Conservation (phyloP, 2,329 filamentous ascomycete genomes). For the Epichloe amarillans region DNA sequence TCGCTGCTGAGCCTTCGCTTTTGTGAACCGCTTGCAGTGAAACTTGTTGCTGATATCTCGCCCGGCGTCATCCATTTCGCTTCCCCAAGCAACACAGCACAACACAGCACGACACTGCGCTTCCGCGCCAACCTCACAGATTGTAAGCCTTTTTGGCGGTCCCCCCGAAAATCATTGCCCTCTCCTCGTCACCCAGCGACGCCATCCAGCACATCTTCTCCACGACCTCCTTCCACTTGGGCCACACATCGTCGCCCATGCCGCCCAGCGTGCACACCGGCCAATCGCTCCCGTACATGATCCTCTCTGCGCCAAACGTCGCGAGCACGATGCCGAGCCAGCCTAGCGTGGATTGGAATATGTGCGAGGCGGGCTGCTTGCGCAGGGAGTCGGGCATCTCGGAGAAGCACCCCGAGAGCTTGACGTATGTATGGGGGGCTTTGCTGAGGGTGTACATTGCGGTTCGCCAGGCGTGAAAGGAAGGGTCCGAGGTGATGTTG, state of each 20-base stretch:
- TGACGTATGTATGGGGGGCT: constrained; percentile 63
- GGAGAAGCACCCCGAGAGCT: constrained; percentile 76
- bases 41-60: no score
- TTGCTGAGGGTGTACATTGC: constrained; percentile 55
- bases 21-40: no score
- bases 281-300: constrained; percentile 94
- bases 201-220: constrained; percentile 52
- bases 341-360: constrained; percentile 50
- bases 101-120: no score
- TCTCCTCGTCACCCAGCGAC: constrained; percentile 45
- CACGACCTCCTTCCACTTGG: constrained; percentile 61
- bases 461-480: constrained; percentile 56
- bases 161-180: constrained; percentile 57
- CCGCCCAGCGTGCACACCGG: constrained; percentile 61
- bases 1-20: no score
- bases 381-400: constrained; percentile 53
- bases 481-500: constrained; percentile 39
- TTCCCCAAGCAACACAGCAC: no score
- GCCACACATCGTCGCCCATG: constrained; percentile 48
- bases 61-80: background rate
- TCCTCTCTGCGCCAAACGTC: constrained; percentile 54
- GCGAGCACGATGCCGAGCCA: constrained; percentile 63
- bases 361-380: constrained; percentile 33
- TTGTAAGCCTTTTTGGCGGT: constrained; percentile 62
- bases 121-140: constrained; percentile 18